These are phyloP conservation scores for Septoria linicola DNA, from an alignment of 2,329 filamentous ascomycete species.

Conservation along the genomic window DNA sequence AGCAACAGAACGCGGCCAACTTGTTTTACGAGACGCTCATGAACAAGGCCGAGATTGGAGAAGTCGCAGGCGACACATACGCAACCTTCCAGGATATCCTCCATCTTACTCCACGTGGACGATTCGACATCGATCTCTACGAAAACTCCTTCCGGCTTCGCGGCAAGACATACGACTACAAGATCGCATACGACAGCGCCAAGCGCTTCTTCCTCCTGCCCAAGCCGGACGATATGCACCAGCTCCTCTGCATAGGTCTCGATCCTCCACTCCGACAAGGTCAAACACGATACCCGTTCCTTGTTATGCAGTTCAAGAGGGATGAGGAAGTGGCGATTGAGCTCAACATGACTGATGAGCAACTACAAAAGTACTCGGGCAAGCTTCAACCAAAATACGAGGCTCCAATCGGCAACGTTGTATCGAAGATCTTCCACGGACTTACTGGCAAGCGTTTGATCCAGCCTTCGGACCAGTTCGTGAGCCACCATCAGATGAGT, in stretches of 20 bases:
- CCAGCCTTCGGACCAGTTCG: conserved; percentile 89
- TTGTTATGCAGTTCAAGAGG: conserved; percentile 98
- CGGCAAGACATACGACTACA: conserved; percentile 99
- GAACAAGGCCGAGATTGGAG: conserved; percentile 98
- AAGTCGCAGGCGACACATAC: conserved; percentile 97
- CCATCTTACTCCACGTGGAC: conserved; percentile 95
- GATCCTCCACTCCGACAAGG: conserved; percentile 95
- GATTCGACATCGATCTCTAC: conserved; percentile 99
- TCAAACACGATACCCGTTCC: conserved; percentile 94
- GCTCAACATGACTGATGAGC: conserved; percentile 89
- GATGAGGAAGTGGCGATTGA: conserved; percentile 97
- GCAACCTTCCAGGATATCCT: conserved; percentile 95
- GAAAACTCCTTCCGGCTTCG: conserved; percentile 94
- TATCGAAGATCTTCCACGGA: conserved; percentile 92
- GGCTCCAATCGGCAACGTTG: conserved; percentile 86
- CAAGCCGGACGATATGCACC: conserved; percentile 97
- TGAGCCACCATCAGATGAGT: conserved; percentile 86
- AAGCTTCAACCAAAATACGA: conserved; percentile 89
- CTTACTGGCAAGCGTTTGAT: conserved; percentile 94
- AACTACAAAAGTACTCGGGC: conserved; percentile 85
- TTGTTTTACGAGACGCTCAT: conserved; percentile 98
- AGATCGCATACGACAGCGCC: conserved; percentile 95
- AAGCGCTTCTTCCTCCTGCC: conserved; percentile 99
- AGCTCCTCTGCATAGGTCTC: conserved; percentile 88
- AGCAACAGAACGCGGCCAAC: conserved; percentile 92